Conservation (phyloP, 2,329 filamentous ascomycete species). For the Fusarium sacchari region DNA sequence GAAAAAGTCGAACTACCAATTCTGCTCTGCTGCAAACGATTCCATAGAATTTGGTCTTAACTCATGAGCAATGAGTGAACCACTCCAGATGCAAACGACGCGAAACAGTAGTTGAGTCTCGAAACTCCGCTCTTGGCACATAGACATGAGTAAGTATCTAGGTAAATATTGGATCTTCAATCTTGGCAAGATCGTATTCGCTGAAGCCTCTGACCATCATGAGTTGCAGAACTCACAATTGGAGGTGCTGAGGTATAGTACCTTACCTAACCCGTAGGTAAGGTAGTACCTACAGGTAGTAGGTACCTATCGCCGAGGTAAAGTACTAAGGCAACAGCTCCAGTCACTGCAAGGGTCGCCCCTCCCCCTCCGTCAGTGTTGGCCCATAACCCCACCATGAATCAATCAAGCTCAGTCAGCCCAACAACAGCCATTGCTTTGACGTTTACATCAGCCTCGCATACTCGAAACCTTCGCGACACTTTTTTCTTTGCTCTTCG, state of each 20-base stretch:
- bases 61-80: background rate
- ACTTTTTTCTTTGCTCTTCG: background rate
- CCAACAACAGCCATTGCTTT: slow-evolving; percentile 18
- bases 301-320: background rate
- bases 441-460: slow-evolving; percentile 38
- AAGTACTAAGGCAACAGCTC: slow-evolving; percentile 15
- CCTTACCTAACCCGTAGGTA: background rate
- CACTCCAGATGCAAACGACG: background rate
- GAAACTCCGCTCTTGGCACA: background rate
- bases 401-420: slow-evolving; percentile 36
- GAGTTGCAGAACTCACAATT: background rate
- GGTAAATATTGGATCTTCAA: background rate
- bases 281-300: background rate
- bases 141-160: background rate
- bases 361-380: slow-evolving; percentile 33
- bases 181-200: background rate
- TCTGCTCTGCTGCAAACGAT: slow-evolving; percentile 29
- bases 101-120: background rate
- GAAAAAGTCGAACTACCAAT: slow-evolving; percentile 37
- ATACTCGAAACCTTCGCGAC: slow-evolving; percentile 15
- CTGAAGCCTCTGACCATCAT: background rate
- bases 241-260: background rate
- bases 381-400: slow-evolving; percentile 39
- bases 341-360: slow-evolving; percentile 16
- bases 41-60: background rate